These are phyloP conservation scores for Ailanthus altissimus DNA, from an alignment of 345 rosid species.

Conservation along the genomic window DNA sequence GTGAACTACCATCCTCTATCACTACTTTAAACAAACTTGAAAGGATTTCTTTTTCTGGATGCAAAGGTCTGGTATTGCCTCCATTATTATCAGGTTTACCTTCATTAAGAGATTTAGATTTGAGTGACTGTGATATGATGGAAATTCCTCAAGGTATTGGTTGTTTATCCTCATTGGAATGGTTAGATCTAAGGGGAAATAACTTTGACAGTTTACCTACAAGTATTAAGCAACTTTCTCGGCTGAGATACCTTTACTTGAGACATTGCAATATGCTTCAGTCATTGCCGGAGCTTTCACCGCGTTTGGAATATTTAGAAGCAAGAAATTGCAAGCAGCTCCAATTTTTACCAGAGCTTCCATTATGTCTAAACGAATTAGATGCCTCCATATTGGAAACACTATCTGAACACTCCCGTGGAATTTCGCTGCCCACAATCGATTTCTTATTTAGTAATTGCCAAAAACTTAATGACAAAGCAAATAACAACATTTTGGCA, in stretches of 20 bases:
- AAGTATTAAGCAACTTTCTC: constrained; percentile 1
- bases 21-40: not conserved
- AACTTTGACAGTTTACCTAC: not conserved
- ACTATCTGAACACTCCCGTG: not conserved
- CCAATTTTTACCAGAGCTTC: not conserved
- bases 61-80: not conserved
- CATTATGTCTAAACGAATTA: not conserved
- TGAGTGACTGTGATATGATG: not conserved
- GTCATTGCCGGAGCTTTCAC: not conserved
- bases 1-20: not conserved
- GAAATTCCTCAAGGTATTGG: not conserved
- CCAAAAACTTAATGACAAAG: not conserved
- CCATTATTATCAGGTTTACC: not conserved
- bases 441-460: not conserved
- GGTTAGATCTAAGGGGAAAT: not conserved
- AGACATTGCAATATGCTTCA: not conserved
- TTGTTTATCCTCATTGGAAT: not conserved
- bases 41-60: not conserved
- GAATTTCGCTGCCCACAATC: not conserved
- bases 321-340: not conserved
- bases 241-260: not conserved
- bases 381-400: not conserved
- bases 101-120: not conserved
- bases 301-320: not conserved
- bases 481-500: not conserved